These are phyloP conservation scores for Hymenoscyphus linearis DNA, from an alignment of 2,329 filamentous ascomycete genomes.

Conservation along the genomic window DNA sequence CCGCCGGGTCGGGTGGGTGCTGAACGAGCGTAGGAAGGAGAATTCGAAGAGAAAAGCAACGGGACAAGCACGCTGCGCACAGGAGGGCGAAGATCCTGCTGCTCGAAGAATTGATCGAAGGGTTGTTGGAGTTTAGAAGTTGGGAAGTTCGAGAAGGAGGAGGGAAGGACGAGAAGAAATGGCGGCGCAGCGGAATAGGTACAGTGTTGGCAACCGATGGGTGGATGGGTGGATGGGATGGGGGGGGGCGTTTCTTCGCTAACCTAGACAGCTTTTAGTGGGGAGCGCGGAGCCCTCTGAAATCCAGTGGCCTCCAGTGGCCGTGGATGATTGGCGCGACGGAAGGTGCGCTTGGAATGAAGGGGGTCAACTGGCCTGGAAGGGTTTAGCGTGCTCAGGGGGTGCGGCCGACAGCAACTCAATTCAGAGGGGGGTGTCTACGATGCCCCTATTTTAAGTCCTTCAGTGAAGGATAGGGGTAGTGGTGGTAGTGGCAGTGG, in stretches of 20 bases:
- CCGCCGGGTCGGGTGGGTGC: not conserved
- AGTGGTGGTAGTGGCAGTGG: too few species aligned
- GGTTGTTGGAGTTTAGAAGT: slow-evolving; percentile 7
- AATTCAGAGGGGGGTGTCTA: not conserved
- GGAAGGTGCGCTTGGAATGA: slow-evolving; percentile 17
- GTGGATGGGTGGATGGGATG: slow-evolving; percentile 1
- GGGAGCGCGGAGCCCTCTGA: slow-evolving; percentile 8
- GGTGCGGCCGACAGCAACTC: not conserved
- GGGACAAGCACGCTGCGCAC: not conserved
- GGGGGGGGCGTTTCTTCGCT: slow-evolving; percentile 6
- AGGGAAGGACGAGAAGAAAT: slow-evolving; percentile 9
- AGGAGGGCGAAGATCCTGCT: not conserved
- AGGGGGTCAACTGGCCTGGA: slow-evolving; percentile 8
- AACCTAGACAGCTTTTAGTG: not conserved
- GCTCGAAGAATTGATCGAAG: slow-evolving; percentile 7
- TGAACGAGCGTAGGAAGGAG: slow-evolving; percentile 15
- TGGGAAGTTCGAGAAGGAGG: not conserved
- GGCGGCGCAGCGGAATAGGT: not conserved
- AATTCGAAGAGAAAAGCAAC: not conserved
- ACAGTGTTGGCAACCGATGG: not conserved
- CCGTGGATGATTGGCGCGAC: slow-evolving; percentile 3
- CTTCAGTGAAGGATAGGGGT: not conserved
- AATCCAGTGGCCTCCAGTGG: slow-evolving; percentile 14
- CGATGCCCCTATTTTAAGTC: not conserved
- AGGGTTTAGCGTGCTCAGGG: slow-evolving; percentile 6